Percentiles rank a stretch among this genome's conserved stretches.
Conservation (phyloP, 257 asterid genomes). For the Verbena officinalis region DNA sequence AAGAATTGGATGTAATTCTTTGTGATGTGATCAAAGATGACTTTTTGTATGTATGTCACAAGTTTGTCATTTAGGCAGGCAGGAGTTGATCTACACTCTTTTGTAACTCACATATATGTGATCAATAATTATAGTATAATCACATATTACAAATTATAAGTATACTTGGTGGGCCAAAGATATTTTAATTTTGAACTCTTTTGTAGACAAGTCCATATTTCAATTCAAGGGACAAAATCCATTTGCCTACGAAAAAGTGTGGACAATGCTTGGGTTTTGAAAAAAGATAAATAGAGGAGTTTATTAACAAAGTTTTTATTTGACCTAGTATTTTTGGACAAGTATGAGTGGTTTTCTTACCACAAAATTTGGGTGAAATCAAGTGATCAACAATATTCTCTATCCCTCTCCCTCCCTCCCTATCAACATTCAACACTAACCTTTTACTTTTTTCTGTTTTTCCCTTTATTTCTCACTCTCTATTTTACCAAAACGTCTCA, state of each 20-base stretch:
- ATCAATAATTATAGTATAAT: not conserved
- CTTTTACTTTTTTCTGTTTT: not conserved
- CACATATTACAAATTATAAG: too few relatives aligned
- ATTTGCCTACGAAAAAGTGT: not conserved
- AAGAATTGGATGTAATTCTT: slow-evolving; percentile 18
- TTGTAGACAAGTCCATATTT: not conserved
- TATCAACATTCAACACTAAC: not conserved
- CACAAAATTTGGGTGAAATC: too few relatives aligned
- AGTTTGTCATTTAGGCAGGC: slow-evolving; percentile 4
- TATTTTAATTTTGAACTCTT: too few relatives aligned
- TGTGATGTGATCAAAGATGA: slow-evolving; percentile 21
- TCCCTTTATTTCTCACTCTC: not conserved
- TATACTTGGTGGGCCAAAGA: slow-evolving; percentile 1
- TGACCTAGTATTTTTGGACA: too few relatives aligned
- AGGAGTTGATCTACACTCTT: slow-evolving; percentile 6
- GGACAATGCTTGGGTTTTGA: not conserved
- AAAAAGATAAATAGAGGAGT: too few relatives aligned
- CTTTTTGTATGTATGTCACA: not conserved
- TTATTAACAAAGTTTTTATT: too few relatives aligned
- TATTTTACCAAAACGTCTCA: slow-evolving; percentile 4
- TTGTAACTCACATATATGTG: not conserved
- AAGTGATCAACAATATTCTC: not conserved
- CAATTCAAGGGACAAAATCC: not conserved
- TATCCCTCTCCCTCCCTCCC: not conserved
- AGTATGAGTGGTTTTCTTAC: too few relatives aligned